Base-by-base conservation (phyloP, 768 basidiomycete species). In the Lepiota venenata region DNA sequence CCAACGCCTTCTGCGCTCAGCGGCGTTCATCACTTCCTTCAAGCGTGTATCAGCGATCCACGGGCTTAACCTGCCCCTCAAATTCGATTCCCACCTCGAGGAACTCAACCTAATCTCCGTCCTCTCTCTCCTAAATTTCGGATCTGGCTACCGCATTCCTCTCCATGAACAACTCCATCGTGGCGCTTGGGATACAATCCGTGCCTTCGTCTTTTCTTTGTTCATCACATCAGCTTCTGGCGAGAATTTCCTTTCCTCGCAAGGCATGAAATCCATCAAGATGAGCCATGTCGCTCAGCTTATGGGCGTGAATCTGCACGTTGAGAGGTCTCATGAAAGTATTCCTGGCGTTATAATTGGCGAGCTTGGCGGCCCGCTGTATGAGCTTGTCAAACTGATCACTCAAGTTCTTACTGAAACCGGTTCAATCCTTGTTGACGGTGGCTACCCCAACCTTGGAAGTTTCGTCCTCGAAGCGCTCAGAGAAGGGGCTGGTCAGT, bases 41-140 rank as follows among this genome's bases (percentile, higher is more conserved):
- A 71, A 78, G 54, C 79, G 82, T 47, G 78, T 88, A 2, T 84
- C 84, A 7, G 62, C 68, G 14, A 68, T 76, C 15, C 89, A 93
- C 68, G 91, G 91, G 25, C 74, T 92, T 47, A 73, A 80, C 5
- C 74, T 95, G 54, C 93, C 93, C 2, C 79, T 96, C 47, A 84
- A 85, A 2, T 96, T 94, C 61, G 74, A 87, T 36, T 86, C 87
- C 0, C 68, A 77, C 16, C 69, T 82, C 4, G 81, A 87, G 40
- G 93, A 96, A 69, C 74, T 96, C 55, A 94, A 93, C 66, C 73
- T 94, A 25, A 71, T 94, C n/a, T 83, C 85, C 42, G 68, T 90
- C 7, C 80, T 93, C 39, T 83, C 85, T 2, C 75, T 93, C 14
- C 77, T 96, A 32, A 93, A 93, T 66, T 91, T 94, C 66, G 88